Conservation (phyloP, 2,329 filamentous ascomycete genomes). For the Ophiostoma ulmi region DNA sequence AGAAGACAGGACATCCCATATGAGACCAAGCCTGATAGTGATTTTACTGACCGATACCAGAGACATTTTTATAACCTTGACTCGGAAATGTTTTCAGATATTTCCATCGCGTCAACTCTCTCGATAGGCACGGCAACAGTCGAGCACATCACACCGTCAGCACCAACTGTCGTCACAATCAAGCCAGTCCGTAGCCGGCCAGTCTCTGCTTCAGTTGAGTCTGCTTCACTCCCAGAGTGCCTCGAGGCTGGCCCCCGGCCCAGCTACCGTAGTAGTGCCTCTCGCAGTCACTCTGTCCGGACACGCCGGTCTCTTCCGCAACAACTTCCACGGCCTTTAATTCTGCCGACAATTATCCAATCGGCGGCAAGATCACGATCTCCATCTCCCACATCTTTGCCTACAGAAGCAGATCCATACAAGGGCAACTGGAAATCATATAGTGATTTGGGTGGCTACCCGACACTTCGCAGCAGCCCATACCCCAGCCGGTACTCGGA, state of each 20-base stretch:
- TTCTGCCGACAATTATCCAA: neutral
- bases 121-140: neutral
- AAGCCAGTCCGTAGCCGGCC: neutral
- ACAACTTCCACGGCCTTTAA: neutral
- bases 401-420: neutral
- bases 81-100: neutral
- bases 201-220: neutral
- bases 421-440: neutral
- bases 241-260: neutral
- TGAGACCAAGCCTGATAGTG: neutral
- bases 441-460: neutral
- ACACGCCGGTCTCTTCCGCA: neutral
- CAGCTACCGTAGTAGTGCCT: neutral
- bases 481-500: neutral
- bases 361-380: neutral
- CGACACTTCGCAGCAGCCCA: neutral
- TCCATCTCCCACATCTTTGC: neutral
- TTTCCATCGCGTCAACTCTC: neutral
- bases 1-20: neutral
- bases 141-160: neutral
- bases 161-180: neutral
- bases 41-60: neutral
- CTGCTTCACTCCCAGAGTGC: neutral
- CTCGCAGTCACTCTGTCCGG: neutral
- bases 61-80: neutral